Percentiles rank a stretch among this genome's conserved stretches.
phyloP scores from a whole-genome alignment of 139 green algal genomes.

The Micromonas commoda region DNA sequence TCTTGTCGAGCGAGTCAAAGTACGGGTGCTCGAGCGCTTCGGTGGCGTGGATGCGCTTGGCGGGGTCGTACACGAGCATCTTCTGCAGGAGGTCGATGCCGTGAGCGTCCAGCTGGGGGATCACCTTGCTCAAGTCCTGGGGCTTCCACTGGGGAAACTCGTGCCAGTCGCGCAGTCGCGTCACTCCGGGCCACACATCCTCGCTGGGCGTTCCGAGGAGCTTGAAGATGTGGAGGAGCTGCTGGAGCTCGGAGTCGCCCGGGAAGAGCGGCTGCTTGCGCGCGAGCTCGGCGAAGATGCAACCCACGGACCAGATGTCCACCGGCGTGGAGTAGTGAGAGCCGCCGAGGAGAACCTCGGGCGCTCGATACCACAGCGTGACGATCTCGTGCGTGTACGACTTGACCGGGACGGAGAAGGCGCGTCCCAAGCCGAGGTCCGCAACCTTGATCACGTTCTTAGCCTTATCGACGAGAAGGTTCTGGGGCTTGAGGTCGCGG shows the following conservation, averaged over 20 bases:
- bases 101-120: constrained; percentile 65
- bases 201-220: constrained; percentile 75
- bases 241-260: constrained; percentile 78
- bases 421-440: constrained; percentile 89
- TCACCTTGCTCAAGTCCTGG: constrained; percentile 57
- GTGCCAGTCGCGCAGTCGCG: constrained; percentile 75
- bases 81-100: constrained; percentile 67
- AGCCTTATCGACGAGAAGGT: constrained; percentile 83
- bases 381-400: constrained; percentile 99
- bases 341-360: constrained; percentile 91
- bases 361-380: constrained; percentile 96
- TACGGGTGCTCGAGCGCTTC: constrained; percentile 89
- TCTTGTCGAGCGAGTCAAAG: constrained; percentile 73
- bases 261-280: constrained; percentile 68
- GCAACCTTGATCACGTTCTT: constrained; percentile 87
- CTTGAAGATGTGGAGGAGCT: constrained; percentile 87
- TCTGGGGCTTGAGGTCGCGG: constrained; percentile 96
- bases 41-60: constrained; percentile 77
- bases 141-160: constrained; percentile 69
- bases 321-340: constrained; percentile 93
- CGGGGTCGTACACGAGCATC: constrained; percentile 70
- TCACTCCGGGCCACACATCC: constrained; percentile 64
- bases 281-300: constrained; percentile 83
- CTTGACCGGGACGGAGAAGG: constrained; percentile 96
- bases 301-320: constrained; percentile 96